Base-by-base conservation (phyloP, 768 basidiomycete species). In the Suillus spraguei region DNA sequence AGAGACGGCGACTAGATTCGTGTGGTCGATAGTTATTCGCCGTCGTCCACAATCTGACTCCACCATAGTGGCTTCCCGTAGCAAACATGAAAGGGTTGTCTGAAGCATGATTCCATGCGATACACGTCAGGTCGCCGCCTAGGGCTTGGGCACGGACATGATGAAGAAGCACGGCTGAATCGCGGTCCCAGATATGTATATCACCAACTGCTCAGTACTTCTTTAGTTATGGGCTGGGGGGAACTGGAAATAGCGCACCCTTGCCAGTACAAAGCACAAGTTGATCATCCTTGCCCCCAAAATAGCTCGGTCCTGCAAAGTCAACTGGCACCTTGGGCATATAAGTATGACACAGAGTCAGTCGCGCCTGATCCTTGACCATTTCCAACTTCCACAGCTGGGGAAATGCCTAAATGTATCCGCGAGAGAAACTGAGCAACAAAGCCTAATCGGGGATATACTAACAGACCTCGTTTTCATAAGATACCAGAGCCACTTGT, bases 141-240 rank as follows among this genome's bases (percentile, higher is more conserved):
- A 83, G 79, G 11, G 78, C 79, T 70, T 86, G 86, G 17, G 84
- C 81, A 11, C 81, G 84, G 63, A 92, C 79, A 65, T 87, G 82
- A 66, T 90, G 89, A 6, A 92, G 79, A 8, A 90, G 75, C 4
- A 83, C 79, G 10, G 83, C 90, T 33, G 88, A 88, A 75, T 91
- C 89, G 61, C 85, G 85, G 69, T 92, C 90, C 90, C 90, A 92
- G 41, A 91, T 88, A 69, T 89, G 86, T 22, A 92, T 89, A 66
- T 91, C 88, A 9, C 90, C 90, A 65, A 83, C 89, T 90, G 64
- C 14, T 24, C n/a, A 52, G 36, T 46, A 32, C 6, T 44, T 35
- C 13, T 38, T 50, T 28, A 44, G 10, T 20, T 13, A 53, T 42
- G 44, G 9, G 32, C 28, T 20, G 22, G 35, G 61, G 9, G 61